phyloP scores from a whole-genome alignment of 768 basidiomycete species.

The Termitomyces sp. region DNA sequence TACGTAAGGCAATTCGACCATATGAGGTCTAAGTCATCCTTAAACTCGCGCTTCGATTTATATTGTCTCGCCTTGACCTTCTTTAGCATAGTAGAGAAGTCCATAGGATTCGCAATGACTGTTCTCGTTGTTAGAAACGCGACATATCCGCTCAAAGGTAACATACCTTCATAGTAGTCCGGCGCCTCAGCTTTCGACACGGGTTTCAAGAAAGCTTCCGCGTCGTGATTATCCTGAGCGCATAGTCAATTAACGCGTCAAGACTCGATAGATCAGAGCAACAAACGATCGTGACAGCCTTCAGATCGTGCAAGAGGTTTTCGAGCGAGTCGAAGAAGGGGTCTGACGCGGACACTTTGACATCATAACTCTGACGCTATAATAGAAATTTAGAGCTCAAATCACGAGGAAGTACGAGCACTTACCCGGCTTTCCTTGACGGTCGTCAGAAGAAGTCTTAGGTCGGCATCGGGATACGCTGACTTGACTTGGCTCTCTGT shows the following conservation, averaged over 20 bases:
- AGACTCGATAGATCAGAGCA: conserved; percentile 6
- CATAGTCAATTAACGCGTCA: conserved; percentile 21
- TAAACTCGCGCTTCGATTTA: conserved; percentile 92
- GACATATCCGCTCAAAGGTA: not conserved
- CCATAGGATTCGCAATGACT: conserved; percentile 97
- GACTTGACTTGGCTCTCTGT: conserved; percentile 70
- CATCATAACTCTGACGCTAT: conserved; percentile 47
- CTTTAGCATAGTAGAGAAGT: conserved; percentile 86
- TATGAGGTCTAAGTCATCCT: conserved; percentile 90
- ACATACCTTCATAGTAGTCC: conserved; percentile 88
- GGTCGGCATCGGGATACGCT: conserved; percentile 57
- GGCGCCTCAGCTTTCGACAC: conserved; percentile 87
- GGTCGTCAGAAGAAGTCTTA: conserved; percentile 74
- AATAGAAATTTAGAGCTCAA: conserved; percentile 2
- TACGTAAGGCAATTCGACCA: conserved; percentile 95
- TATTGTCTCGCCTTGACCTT: conserved; percentile 91
- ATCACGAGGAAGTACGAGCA: conserved; percentile 19
- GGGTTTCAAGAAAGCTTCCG: conserved; percentile 90
- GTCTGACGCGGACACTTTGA: conserved; percentile 58
- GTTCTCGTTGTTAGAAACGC: conserved; percentile 7
- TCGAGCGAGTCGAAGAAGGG: conserved; percentile 94
- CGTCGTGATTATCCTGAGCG: conserved; percentile 76
- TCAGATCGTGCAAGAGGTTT: conserved; percentile 80
- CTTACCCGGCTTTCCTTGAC: conserved; percentile 88
- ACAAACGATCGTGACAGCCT: conserved; percentile 64